phyloP scores from a whole-genome alignment of 2,329 filamentous ascomycete genomes.

The Colletotrichum filicis region DNA sequence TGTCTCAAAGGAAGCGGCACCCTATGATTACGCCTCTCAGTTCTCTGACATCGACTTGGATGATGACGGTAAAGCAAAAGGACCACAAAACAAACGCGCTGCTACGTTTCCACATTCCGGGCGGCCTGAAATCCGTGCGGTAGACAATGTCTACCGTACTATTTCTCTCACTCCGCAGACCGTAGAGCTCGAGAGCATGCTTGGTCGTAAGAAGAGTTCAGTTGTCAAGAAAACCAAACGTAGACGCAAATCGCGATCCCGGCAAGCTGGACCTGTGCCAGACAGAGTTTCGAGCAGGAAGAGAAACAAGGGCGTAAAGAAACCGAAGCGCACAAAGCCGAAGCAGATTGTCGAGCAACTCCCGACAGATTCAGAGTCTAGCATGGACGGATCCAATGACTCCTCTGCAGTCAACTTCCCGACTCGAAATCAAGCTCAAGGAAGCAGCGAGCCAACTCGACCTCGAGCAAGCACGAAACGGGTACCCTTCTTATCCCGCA shows the following conservation, averaged over 20 bases:
- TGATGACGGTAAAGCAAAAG: not conserved
- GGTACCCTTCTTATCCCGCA: slow-evolving; percentile 9
- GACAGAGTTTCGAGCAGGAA: slow-evolving; percentile 31
- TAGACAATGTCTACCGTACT: slow-evolving; percentile 26
- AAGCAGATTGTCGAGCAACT: slow-evolving; percentile 17
- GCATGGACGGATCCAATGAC: slow-evolving; percentile 31
- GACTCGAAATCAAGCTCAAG: slow-evolving; percentile 27
- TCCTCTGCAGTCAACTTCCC: slow-evolving; percentile 31
- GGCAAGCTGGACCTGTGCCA: slow-evolving; percentile 15
- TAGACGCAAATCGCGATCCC: not conserved
- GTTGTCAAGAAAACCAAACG: not conserved
- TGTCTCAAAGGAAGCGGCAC: not conserved
- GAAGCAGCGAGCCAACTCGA: slow-evolving; percentile 33
- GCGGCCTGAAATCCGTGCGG: slow-evolving; percentile 39
- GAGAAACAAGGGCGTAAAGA: not conserved
- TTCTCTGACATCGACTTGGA: slow-evolving; percentile 21
- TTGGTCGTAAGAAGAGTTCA: slow-evolving; percentile 11
- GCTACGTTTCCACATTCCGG: slow-evolving; percentile 20
- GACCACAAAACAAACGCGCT: not conserved
- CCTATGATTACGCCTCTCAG: not conserved
- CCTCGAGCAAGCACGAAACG: slow-evolving; percentile 25
- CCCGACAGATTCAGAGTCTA: slow-evolving; percentile 10
- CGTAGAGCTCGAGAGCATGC: not conserved
- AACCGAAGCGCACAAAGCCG: slow-evolving; percentile 1
- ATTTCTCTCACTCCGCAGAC: slow-evolving; percentile 26